Evolutionary conservation across 768 basidiomycete species (phyloP), one percentile per base, ranked within the genome.

Genomic region (Gloeostereum incarnatum): DNA sequence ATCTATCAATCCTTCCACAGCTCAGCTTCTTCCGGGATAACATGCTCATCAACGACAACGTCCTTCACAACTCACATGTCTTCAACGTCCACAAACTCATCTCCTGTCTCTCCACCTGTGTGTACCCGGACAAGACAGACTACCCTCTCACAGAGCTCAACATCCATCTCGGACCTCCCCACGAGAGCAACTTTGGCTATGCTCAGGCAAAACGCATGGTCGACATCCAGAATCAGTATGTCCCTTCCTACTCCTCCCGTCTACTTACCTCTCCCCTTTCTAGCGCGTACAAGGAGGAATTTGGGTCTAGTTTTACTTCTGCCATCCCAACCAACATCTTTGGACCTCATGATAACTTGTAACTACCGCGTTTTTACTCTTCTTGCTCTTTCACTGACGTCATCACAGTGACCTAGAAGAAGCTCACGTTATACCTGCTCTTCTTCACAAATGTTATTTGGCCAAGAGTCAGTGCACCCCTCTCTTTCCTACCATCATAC

Each of bases 261-360:
- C n/a, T n/a, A 14, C 16, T 26, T 26, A 35, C 35, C 34, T 23
- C 14, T 13, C 16, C 14, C 1, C 31, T 13, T 19, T 3, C 19
- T 42, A 93, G 92, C 45, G 93, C 93, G 0, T 98, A 97, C 71
- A 83, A 92, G 62, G 90, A 94, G 48, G 83, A 97, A 58, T 94
- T 82, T 49, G 93, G 92, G 14, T 80, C 79, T 63, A 90, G 89
- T 60, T 97, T 96, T 55, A 96, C 92, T 3, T 89, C 90, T 29
- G 91, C 92, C 10, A 98, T 98, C 52, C 93, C 94, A 1, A 97
- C 94, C 8, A 96, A 93, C 55, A 79, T 97, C n/a, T 97, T 97
- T 53, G 93, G 93, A 10, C 88, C 87, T 4, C 59, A 89, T 52
- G 93, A 96, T 61, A 97, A 97, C 65, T 98, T 86, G 88, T 85